A percentile compares a stretch with the other conserved stretches of the same genome.
phyloP scores from a whole-genome alignment of 805 yeast genomes.

The Ogataea pilisensis region DNA sequence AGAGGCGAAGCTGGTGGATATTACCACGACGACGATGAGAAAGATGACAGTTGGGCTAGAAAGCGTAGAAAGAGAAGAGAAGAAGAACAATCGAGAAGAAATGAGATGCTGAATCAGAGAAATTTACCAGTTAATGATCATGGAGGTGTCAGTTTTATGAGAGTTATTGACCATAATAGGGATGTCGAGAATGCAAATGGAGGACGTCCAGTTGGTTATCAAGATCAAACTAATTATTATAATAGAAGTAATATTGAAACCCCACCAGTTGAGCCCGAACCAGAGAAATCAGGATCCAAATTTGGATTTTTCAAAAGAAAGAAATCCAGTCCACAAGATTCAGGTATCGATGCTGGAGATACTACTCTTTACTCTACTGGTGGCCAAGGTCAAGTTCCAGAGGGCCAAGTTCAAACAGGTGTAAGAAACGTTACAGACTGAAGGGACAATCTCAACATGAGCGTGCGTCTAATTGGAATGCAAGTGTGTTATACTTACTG shows the following conservation, averaged over 20 bases:
- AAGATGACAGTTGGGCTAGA: constrained; percentile 3
- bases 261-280: no score
- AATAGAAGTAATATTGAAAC: neutral
- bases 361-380: neutral
- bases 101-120: constrained; percentile 1
- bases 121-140: neutral
- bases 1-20: constrained; percentile 1
- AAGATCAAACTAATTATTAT: constrained; percentile 1
- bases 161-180: constrained; percentile 5
- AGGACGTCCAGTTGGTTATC: constrained; percentile 1
- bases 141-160: constrained; percentile 15
- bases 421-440: no score
- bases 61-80: constrained; percentile 11
- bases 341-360: neutral
- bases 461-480: no score
- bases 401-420: no score
- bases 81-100: neutral
- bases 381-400: no score
- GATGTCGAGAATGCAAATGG: constrained; percentile 1
- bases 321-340: neutral
- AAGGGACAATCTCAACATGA: no score
- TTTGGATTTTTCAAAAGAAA: constrained; percentile 2
- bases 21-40: neutral
- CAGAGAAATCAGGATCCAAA: no score
- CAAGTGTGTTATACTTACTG: no score